Conservation (phyloP, 2,329 filamentous ascomycete species). For the Neonectria sp. region DNA sequence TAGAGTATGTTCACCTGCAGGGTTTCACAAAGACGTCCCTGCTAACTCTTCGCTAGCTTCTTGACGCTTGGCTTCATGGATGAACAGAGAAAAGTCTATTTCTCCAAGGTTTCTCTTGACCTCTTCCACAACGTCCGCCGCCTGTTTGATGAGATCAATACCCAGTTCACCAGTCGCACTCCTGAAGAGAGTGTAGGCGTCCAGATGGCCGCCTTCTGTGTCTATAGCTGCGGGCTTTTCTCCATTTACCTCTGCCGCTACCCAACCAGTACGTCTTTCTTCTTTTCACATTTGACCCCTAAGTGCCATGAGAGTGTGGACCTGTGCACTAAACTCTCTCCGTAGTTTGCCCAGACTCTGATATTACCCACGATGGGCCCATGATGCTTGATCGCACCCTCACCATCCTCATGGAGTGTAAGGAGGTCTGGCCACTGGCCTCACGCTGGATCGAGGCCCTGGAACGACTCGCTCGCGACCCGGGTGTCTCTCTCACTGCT, state of each 20-base stretch:
- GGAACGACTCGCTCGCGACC: slow-evolving; percentile 62
- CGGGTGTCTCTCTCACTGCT: slow-evolving; percentile 56
- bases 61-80: slow-evolving; percentile 59
- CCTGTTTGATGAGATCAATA: slow-evolving; percentile 66
- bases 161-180: slow-evolving; percentile 63
- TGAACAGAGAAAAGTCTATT: slow-evolving; percentile 56
- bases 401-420: slow-evolving; percentile 63
- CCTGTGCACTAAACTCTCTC: slow-evolving; percentile 29
- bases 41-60: slow-evolving; percentile 54
- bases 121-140: slow-evolving; percentile 65
- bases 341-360: slow-evolving; percentile 60
- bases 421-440: slow-evolving; percentile 67
- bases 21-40: too few species aligned
- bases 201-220: slow-evolving; percentile 70
- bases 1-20: slow-evolving; percentile 57
- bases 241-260: slow-evolving; percentile 68
- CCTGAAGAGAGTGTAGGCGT: slow-evolving; percentile 66
- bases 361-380: slow-evolving; percentile 58
- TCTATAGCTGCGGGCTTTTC: slow-evolving; percentile 69
- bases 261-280: slow-evolving; percentile 60
- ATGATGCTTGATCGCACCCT: slow-evolving; percentile 63
- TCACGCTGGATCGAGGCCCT: slow-evolving; percentile 67
- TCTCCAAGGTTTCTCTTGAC: slow-evolving; percentile 60
- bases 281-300: too few species aligned
- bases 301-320: not conserved